A percentile compares a stretch with the other conserved stretches of the same genome.
phyloP scores from a whole-genome alignment of 1,284 basidiomycete genomes.

The Naganishia albida region DNA sequence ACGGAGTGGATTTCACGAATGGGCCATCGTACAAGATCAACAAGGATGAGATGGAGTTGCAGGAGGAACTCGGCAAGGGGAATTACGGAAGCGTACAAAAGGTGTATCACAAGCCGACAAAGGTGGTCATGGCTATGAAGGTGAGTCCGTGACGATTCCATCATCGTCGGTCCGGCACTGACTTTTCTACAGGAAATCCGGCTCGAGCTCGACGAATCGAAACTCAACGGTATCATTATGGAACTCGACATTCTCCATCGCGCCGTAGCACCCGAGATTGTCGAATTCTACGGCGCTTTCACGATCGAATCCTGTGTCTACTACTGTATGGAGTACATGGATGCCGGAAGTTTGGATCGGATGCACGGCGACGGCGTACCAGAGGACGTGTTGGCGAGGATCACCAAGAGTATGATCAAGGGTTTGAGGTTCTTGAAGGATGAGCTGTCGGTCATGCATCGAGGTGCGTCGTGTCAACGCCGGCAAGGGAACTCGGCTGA shows the following conservation, averaged over 20 bases:
- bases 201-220: slow-evolving; percentile 91
- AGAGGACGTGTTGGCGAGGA: slow-evolving; percentile 80
- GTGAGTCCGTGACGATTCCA: slow-evolving; percentile 56
- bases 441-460: slow-evolving; percentile 93
- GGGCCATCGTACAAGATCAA: slow-evolving; percentile 93
- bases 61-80: slow-evolving; percentile 85
- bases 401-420: slow-evolving; percentile 79
- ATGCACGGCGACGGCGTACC: slow-evolving; percentile 65
- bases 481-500: not conserved
- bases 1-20: slow-evolving; percentile 92
- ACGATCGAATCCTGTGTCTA: slow-evolving; percentile 98
- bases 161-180: not conserved
- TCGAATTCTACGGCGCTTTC: slow-evolving; percentile 98
- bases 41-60: slow-evolving; percentile 88
- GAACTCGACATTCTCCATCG: slow-evolving; percentile 97
- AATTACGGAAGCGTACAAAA: slow-evolving; percentile 98
- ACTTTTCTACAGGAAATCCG: slow-evolving; percentile 78
- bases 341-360: slow-evolving; percentile 89
- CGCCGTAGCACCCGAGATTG: slow-evolving; percentile 84
- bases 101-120: slow-evolving; percentile 89
- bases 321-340: slow-evolving; percentile 99
- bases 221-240: slow-evolving; percentile 96
- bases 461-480: slow-evolving; percentile 61
- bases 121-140: slow-evolving; percentile 99
- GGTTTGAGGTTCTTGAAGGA: slow-evolving; percentile 96